Evolutionary conservation across 2,329 filamentous ascomycete genomes (phyloP).

Genomic region (Aspergillus awamori): DNA sequence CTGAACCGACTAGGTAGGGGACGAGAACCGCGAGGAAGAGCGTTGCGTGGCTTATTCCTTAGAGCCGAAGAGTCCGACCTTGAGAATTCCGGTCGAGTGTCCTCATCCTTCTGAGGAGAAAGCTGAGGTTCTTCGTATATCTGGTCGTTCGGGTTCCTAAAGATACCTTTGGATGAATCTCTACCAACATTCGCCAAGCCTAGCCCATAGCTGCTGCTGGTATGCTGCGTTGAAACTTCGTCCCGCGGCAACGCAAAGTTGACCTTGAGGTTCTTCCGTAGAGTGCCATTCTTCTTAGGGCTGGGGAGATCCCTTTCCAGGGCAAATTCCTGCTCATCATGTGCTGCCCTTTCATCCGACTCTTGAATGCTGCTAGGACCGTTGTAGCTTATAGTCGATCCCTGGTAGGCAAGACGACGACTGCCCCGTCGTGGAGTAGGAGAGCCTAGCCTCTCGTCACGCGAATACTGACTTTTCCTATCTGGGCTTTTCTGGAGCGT

Average conservation of each 20-base stretch:
- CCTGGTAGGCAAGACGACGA: slow-evolving; percentile 26
- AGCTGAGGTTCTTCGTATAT: slow-evolving; percentile 86
- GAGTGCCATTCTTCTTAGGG: slow-evolving; percentile 27
- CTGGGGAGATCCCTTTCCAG: slow-evolving; percentile 12
- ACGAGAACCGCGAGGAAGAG: slow-evolving; percentile 53
- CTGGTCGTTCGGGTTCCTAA: slow-evolving; percentile 62
- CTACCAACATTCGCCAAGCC: slow-evolving; percentile 38
- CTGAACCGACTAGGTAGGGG: slow-evolving; percentile 47
- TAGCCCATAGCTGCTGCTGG: slow-evolving; percentile 21
- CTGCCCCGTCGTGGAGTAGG: slow-evolving; percentile 19
- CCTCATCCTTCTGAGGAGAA: slow-evolving; percentile 27
- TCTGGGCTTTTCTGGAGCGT: slow-evolving; percentile 46
- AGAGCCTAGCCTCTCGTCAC: slow-evolving; percentile 42
- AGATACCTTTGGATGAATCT: slow-evolving; percentile 53
- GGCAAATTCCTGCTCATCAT: slow-evolving; percentile 1
- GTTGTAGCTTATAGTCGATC: slow-evolving; percentile 17
- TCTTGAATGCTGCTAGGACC: neutral
- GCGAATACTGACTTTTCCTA: slow-evolving; percentile 46
- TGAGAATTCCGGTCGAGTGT: slow-evolving; percentile 30
- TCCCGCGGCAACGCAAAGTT: slow-evolving; percentile 44
- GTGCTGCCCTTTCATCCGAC: neutral
- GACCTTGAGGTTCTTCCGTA: slow-evolving; percentile 43
- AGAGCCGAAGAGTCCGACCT: slow-evolving; percentile 51
- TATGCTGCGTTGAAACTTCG: slow-evolving; percentile 19
- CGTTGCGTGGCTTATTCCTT: slow-evolving; percentile 65